Evolutionary conservation across 2,329 filamentous ascomycete genomes (phyloP).

Genomic region (Zalaria obscura): DNA sequence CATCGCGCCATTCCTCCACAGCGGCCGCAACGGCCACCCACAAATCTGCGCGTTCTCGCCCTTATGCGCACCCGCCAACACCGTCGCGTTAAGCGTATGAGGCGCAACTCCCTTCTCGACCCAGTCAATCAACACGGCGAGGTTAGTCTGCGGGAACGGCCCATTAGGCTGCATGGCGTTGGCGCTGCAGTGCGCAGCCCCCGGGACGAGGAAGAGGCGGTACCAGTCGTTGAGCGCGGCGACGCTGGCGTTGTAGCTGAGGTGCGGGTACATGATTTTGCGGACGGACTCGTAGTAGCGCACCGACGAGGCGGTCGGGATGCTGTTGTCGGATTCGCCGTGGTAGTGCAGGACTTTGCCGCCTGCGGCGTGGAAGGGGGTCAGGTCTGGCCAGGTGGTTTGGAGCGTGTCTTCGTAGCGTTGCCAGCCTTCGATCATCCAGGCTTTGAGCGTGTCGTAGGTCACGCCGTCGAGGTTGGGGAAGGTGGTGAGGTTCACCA

Average conservation of each 20-base stretch:
- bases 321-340: conserved; percentile 39
- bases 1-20: conserved; percentile 24
- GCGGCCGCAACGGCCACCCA: conserved; percentile 26
- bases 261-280: conserved; percentile 32
- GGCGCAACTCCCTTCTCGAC: conserved; percentile 36
- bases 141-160: conserved; percentile 29
- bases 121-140: conserved; percentile 36
- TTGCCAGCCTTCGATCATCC: conserved; percentile 36
- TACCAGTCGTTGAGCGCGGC: conserved; percentile 38
- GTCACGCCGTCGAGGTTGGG: conserved; percentile 32
- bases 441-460: conserved; percentile 42
- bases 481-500: conserved; percentile 19
- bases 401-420: conserved; percentile 38
- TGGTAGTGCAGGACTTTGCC: conserved; percentile 46
- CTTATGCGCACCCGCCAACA: conserved; percentile 5
- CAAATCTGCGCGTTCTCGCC: conserved; percentile 26
- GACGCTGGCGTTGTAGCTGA: conserved; percentile 23
- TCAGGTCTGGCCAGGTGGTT: conserved; percentile 40
- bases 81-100: conserved; percentile 28
- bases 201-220: conserved; percentile 39
- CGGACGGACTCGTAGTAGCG: conserved; percentile 43
- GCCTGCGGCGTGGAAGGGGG: conserved; percentile 32
- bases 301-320: conserved; percentile 40
- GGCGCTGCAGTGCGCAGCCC: conserved; percentile 36
- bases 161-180: conserved; percentile 25